Evolutionary conservation across 805 yeast genomes (phyloP).

Genomic region (Kodamaea sagamina): DNA sequence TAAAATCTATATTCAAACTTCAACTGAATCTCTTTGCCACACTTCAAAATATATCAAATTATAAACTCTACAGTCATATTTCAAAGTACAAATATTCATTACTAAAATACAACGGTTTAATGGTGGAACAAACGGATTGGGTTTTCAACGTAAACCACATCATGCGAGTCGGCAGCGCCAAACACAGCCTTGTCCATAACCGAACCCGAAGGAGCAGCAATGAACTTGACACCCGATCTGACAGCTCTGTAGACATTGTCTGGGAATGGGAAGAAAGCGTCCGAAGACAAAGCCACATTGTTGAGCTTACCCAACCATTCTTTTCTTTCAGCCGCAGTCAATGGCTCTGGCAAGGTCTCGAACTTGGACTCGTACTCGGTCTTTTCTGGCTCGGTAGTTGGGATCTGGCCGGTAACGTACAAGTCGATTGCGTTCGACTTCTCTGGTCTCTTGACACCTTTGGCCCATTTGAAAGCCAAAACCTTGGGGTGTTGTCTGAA

Average conservation of each 20-base stretch:
- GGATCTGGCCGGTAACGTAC: conserved; percentile 88
- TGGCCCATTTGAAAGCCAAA: conserved; percentile 92
- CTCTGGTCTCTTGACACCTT: conserved; percentile 97
- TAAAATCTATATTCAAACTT: too few species aligned
- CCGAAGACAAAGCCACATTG: conserved; percentile 91
- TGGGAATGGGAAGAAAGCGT: conserved; percentile 99
- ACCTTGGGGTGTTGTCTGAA: conserved; percentile 97
- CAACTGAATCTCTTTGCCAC: too few species aligned
- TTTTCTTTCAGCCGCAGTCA: conserved; percentile 77
- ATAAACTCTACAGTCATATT: background rate
- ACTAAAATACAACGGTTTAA: conserved; percentile 35
- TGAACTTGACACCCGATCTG: conserved; percentile 91
- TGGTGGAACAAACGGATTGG: conserved; percentile 98
- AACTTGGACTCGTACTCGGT: conserved; percentile 90
- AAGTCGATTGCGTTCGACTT: conserved; percentile 97
- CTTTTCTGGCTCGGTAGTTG: conserved; percentile 89
- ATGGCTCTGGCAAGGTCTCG: conserved; percentile 77
- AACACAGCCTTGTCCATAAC: conserved; percentile 97
- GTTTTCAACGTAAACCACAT: conserved; percentile 92
- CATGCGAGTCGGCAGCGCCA: conserved; percentile 90
- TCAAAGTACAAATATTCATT: conserved; percentile 7
- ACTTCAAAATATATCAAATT: too few species aligned
- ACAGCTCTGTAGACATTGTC: conserved; percentile 98
- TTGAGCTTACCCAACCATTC: conserved; percentile 83
- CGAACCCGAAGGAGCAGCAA: conserved; percentile 97